Percentiles rank a stretch among this genome's conserved stretches.
Evolutionary conservation across 1,139 yeast species (phyloP).

Genomic region (Kodamaea alishanica): DNA sequence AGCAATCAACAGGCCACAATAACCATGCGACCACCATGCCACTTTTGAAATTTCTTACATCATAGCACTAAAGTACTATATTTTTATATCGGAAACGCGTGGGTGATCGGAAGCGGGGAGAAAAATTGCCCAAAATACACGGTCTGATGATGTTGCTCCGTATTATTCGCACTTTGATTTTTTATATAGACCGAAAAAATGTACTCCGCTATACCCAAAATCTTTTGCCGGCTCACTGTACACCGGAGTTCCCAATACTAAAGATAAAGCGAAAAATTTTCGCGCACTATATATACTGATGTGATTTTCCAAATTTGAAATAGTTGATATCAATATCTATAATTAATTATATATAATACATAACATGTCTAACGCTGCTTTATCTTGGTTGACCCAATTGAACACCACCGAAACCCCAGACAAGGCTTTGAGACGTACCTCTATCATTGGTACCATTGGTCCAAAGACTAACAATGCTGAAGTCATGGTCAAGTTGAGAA

Average conservation of each 20-base stretch:
- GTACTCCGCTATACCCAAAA: no score
- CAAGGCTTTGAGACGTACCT: slow-evolving; percentile 84
- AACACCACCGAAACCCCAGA: slow-evolving; percentile 78
- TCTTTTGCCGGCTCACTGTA: slow-evolving; percentile 9
- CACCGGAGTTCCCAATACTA: slow-evolving; percentile 7
- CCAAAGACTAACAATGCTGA: slow-evolving; percentile 95
- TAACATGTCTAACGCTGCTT: slow-evolving; percentile 27
- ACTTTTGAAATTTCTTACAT: no score
- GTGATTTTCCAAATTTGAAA: neutral
- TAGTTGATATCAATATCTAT: neutral
- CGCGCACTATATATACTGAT: neutral
- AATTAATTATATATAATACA: neutral
- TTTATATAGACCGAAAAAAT: no score
- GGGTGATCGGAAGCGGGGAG: no score
- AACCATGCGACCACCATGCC: no score
- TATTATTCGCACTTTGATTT: no score
- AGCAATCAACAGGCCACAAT: no score
- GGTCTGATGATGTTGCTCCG: no score
- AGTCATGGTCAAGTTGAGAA: slow-evolving; percentile 79
- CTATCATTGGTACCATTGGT: slow-evolving; percentile 97
- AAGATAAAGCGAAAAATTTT: slow-evolving; percentile 3
- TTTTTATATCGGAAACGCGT: no score
- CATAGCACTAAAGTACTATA: no score
- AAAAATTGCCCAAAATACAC: no score
- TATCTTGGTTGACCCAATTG: slow-evolving; percentile 77